Evolutionary conservation across 257 asterid species (phyloP).

Genomic region (Marsdenia floribunda): DNA sequence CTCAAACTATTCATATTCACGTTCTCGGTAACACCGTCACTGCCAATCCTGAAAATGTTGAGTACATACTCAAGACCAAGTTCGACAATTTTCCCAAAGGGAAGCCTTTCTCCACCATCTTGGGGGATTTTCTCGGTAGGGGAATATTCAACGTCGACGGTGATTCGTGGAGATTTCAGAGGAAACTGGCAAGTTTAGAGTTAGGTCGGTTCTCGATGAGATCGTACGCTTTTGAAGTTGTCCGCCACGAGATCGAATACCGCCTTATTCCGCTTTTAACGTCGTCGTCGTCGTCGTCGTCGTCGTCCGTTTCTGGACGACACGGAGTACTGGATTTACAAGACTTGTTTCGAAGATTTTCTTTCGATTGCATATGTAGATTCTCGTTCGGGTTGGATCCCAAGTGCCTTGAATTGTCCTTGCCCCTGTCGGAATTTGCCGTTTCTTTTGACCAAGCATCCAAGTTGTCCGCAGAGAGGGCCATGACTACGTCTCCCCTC

Average conservation of each 20-base stretch:
- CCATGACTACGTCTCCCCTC: conserved; percentile 33
- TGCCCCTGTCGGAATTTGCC: conserved; percentile 37
- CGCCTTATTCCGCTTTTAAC: conserved; percentile 38
- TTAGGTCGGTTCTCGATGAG: conserved; percentile 26
- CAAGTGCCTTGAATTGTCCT: conserved; percentile 31
- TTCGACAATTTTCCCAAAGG: conserved; percentile 44
- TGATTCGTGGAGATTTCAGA: conserved; percentile 39
- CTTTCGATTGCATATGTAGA: conserved; percentile 41
- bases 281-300: neutral
- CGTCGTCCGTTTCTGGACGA: too few relatives aligned
- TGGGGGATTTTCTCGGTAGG: conserved; percentile 44
- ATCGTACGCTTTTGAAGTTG: conserved; percentile 36
- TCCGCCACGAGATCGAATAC: conserved; percentile 29
- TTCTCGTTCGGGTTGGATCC: conserved; percentile 49
- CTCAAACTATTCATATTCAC: conserved; percentile 55
- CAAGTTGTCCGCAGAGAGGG: conserved; percentile 40
- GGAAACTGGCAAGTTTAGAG: conserved; percentile 37
- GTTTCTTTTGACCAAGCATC: conserved; percentile 38
- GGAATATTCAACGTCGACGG: conserved; percentile 51
- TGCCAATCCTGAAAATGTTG: conserved; percentile 37
- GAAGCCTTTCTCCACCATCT: conserved; percentile 36
- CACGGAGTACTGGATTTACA: conserved; percentile 27
- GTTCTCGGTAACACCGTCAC: conserved; percentile 55
- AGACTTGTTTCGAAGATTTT: conserved; percentile 37
- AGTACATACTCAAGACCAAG: conserved; percentile 37